These are phyloP conservation scores for Tetracladium setigerum DNA, from an alignment of 495 filamentous ascomycete species.

Conservation along the genomic window DNA sequence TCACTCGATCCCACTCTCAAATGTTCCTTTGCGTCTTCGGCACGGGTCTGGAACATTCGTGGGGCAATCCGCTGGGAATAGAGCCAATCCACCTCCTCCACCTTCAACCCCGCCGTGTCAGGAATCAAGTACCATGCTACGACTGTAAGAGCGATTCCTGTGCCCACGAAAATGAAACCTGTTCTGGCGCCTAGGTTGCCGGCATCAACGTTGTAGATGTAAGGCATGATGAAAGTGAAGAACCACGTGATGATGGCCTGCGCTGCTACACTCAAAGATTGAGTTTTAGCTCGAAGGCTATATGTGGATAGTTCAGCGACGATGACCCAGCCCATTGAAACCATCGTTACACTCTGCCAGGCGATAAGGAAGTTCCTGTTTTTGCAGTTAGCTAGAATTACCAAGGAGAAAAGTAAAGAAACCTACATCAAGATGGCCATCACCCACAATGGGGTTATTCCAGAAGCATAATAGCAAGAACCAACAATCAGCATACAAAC, in stretches of 20 bases:
- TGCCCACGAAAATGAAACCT: slow-evolving; percentile 49
- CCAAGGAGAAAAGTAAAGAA: too few species aligned
- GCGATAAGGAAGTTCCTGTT: slow-evolving; percentile 10
- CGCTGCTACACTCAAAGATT: slow-evolving; percentile 6
- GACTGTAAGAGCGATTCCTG: slow-evolving; percentile 33
- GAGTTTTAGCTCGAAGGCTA: slow-evolving; percentile 11
- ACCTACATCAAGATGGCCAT: slow-evolving; percentile 22
- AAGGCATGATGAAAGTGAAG: slow-evolving; percentile 43
- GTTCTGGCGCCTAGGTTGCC: slow-evolving; percentile 40
- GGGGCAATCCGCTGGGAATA: too few species aligned
- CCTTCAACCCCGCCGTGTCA: slow-evolving; percentile 59
- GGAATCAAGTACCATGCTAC: slow-evolving; percentile 53
- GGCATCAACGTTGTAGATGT: slow-evolving; percentile 50
- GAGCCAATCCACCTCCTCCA: slow-evolving; percentile 62
- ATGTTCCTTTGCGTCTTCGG: too few species aligned
- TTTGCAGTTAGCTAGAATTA: too few species aligned
- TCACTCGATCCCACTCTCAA: too few species aligned
- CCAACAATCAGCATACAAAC: neutral
- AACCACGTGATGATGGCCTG: slow-evolving; percentile 41
- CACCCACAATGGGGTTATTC: slow-evolving; percentile 20
- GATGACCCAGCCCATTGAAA: slow-evolving; percentile 8
- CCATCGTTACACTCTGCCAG: slow-evolving; percentile 5
- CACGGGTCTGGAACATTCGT: too few species aligned
- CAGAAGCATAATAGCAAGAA: neutral
- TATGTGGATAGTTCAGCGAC: slow-evolving; percentile 12